These are phyloP conservation scores for Barnettozyma siamensis DNA, from an alignment of 805 yeast genomes.

Conservation along the genomic window DNA sequence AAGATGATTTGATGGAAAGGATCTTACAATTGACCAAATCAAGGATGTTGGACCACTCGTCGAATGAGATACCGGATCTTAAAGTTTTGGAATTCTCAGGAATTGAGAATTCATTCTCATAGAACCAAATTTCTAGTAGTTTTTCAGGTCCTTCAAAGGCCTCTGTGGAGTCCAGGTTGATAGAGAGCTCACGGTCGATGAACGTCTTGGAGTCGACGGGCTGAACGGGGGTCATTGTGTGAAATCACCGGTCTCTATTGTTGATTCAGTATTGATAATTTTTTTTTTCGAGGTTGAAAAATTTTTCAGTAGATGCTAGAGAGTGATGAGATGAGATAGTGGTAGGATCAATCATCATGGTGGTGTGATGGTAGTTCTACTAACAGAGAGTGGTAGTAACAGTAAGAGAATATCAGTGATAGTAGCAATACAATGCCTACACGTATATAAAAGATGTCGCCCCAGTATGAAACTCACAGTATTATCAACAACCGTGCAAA, in stretches of 20 bases:
- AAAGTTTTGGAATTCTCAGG: slow-evolving; percentile 42
- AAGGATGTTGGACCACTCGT: slow-evolving; percentile 64
- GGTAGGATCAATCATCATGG: too few species aligned
- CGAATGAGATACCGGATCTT: slow-evolving; percentile 52
- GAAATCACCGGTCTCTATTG: too few species aligned
- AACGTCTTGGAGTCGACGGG: slow-evolving; percentile 38
- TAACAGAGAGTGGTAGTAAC: background rate
- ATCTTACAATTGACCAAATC: slow-evolving; percentile 86
- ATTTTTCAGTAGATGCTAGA: background rate
- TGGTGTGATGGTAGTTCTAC: too few species aligned
- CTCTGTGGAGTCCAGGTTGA: slow-evolving; percentile 75
- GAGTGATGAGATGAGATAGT: background rate
- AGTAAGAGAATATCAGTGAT: background rate
- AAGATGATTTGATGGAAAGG: slow-evolving; percentile 67
- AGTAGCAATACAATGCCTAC: too few species aligned
- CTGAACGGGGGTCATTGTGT: slow-evolving; percentile 30
- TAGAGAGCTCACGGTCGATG: slow-evolving; percentile 76
- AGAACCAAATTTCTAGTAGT: slow-evolving; percentile 84
- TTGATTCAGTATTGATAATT: too few species aligned
- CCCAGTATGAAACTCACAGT: slow-evolving; percentile 14
- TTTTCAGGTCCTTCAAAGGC: slow-evolving; percentile 99
- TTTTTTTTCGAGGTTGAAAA: background rate
- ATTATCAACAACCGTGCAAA: slow-evolving; percentile 2
- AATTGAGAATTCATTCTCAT: slow-evolving; percentile 37
- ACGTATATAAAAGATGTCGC: slow-evolving; percentile 1